Evolutionary conservation across 306 rosid species (phyloP).

Genomic region (Pueraria montana): DNA sequence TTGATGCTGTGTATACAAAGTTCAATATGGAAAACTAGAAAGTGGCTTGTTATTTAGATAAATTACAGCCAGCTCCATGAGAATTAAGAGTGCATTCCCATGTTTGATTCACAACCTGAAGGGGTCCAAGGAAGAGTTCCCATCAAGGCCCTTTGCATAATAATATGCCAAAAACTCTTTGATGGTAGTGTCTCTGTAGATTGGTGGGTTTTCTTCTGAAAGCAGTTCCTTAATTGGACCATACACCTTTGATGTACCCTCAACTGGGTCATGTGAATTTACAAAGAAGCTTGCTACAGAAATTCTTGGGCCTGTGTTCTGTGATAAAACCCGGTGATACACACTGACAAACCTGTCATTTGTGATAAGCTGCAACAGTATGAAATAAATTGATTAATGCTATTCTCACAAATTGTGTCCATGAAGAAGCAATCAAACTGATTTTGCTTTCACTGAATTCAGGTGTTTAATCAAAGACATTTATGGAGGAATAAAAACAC

Average conservation of each 20-base stretch:
- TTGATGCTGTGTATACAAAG: neutral
- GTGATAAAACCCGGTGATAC: conserved; percentile 49
- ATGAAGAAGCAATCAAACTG: neutral
- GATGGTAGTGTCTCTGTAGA: conserved; percentile 49
- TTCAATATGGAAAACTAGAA: neutral
- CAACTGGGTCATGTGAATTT: conserved; percentile 2
- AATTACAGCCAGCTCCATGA: neutral
- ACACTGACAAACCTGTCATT: conserved; percentile 53
- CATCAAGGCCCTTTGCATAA: conserved; percentile 52
- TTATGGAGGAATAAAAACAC: neutral
- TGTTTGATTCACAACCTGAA: conserved; percentile 52
- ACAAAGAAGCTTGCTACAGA: conserved; percentile 56
- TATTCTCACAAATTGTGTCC: neutral
- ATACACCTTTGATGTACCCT: conserved; percentile 41
- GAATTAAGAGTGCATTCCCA: neutral
- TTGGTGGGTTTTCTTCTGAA: conserved; percentile 61
- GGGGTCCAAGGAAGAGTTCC: conserved; percentile 47
- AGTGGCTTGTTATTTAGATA: neutral
- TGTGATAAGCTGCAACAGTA: conserved; percentile 51
- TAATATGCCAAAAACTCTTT: conserved; percentile 37
- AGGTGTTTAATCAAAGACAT: neutral
- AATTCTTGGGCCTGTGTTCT: conserved; percentile 50
- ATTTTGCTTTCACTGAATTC: neutral
- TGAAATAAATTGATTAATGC: neutral
- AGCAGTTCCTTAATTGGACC: conserved; percentile 69